phyloP scores from a whole-genome alignment of 2,329 filamentous ascomycete species.

The Botrytis sinoallii region DNA sequence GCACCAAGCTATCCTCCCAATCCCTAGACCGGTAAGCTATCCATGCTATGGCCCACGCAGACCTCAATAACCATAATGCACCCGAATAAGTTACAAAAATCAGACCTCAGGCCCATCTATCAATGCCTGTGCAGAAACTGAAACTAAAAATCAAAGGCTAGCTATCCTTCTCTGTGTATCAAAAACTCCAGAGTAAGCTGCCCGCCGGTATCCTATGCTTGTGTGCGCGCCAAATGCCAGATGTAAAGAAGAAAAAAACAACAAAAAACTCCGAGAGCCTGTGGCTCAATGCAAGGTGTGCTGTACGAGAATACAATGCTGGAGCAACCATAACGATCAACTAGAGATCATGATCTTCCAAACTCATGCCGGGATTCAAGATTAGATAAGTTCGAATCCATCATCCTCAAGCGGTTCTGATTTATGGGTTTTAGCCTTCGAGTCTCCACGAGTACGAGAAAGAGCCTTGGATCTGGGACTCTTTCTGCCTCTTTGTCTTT shows the following conservation, averaged over 20 bases:
- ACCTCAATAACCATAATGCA: conserved; percentile 12
- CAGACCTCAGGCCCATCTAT: neutral
- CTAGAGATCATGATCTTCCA: neutral
- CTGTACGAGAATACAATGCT: conserved; percentile 1
- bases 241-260: neutral
- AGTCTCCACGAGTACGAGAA: conserved; percentile 1
- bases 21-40: conserved; percentile 17
- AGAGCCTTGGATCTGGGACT: conserved; percentile 33
- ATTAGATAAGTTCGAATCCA: conserved; percentile 37
- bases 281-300: conserved; percentile 3
- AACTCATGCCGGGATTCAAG: neutral
- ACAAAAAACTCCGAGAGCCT: neutral
- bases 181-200: conserved; percentile 17
- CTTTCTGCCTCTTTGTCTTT: conserved; percentile 31
- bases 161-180: conserved; percentile 19
- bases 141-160: conserved; percentile 15
- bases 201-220: conserved; percentile 10
- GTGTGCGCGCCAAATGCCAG: neutral
- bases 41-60: conserved; percentile 7
- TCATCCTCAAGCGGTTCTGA: conserved; percentile 34
- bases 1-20: conserved; percentile 21
- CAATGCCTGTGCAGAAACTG: conserved; percentile 6
- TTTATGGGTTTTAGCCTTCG: conserved; percentile 14
- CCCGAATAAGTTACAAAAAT: neutral
- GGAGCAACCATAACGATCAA: neutral